Evolutionary conservation across 257 asterid species (phyloP).

Genomic region (Scutellaria minor): DNA sequence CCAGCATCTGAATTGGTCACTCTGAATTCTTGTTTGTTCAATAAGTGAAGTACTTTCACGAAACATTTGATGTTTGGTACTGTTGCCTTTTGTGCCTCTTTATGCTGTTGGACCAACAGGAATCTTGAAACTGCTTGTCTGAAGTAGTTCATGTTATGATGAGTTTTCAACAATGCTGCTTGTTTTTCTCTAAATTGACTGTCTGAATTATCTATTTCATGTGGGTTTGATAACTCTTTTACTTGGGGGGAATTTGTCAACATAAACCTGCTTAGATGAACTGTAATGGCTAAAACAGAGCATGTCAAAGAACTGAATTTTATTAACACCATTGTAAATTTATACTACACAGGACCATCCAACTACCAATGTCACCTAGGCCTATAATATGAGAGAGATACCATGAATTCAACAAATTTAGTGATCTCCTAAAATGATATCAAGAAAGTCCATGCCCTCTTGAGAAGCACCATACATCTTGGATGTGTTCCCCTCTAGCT

Average conservation of each 20-base stretch:
- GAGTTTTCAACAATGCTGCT: not conserved
- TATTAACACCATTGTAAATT: no score
- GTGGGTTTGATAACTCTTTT: no score
- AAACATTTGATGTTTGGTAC: not conserved
- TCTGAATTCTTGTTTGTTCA: constrained; percentile 39
- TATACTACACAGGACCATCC: no score
- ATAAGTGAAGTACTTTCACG: not conserved
- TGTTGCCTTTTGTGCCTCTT: constrained; percentile 10
- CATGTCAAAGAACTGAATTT: no score
- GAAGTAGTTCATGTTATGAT: not conserved
- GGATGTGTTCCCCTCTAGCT: constrained; percentile 5
- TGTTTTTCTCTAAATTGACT: not conserved
- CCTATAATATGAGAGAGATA: not conserved
- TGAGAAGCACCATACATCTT: not conserved
- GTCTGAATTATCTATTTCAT: not conserved
- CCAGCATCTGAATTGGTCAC: constrained; percentile 73
- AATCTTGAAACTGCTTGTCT: constrained; percentile 22
- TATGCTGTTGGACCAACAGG: constrained; percentile 9
- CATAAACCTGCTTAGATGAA: no score
- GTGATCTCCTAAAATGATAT: constrained; percentile 6
- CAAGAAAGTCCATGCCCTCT: not conserved
- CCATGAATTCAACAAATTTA: constrained; percentile 8
- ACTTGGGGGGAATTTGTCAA: no score
- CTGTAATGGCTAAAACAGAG: no score
- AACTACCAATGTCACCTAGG: not conserved